phyloP scores from a whole-genome alignment of 768 basidiomycete species.

The Calocybe indica region DNA sequence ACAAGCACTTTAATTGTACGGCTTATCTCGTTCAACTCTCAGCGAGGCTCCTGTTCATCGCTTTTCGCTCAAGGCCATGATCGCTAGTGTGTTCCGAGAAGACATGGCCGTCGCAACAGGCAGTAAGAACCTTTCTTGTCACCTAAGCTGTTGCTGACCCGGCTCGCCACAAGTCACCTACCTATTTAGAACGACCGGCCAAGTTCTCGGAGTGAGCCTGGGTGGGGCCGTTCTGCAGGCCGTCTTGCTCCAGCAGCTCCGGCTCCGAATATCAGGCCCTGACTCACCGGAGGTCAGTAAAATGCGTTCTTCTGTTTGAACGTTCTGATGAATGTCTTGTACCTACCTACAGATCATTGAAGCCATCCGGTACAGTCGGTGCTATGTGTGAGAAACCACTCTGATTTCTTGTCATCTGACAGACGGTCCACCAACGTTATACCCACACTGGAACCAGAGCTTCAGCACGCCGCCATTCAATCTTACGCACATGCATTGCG shows the following conservation, averaged over 20 bases:
- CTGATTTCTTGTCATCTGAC: background rate
- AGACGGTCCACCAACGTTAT: constrained; percentile 75
- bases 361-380: constrained; percentile 47
- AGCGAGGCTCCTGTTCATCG: constrained; percentile 6
- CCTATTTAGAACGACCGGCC: constrained; percentile 89
- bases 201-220: constrained; percentile 91
- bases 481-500: constrained; percentile 78
- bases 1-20: constrained; percentile 83
- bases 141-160: constrained; percentile 5
- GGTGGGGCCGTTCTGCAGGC: constrained; percentile 82
- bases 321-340: constrained; percentile 5
- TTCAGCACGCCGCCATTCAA: constrained; percentile 58
- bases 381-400: background rate
- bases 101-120: constrained; percentile 89
- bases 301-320: constrained; percentile 6
- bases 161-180: constrained; percentile 64
- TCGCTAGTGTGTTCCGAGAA: constrained; percentile 71
- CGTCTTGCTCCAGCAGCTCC: constrained; percentile 65
- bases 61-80: constrained; percentile 62
- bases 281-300: constrained; percentile 61
- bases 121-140: constrained; percentile 46
- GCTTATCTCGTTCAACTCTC: constrained; percentile 9
- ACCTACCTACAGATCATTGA: constrained; percentile 55
- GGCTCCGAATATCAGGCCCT: constrained; percentile 70
- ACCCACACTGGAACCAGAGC: constrained; percentile 48